phyloP scores from a whole-genome alignment of 2,329 filamentous ascomycete species.

The Xylaria polymorpha region DNA sequence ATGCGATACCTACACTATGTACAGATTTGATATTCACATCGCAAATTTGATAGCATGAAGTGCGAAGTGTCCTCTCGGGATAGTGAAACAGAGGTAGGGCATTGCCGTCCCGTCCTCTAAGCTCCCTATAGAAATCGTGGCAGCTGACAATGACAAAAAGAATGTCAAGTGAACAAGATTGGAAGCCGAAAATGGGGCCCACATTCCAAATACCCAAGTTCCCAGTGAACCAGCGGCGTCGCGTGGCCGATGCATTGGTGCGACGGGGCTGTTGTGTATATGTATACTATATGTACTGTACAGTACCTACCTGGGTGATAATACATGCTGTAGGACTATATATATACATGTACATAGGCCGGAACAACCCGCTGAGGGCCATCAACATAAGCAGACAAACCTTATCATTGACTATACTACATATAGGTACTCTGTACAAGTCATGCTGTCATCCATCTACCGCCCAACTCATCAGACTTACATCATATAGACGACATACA shows the following conservation, averaged over 20 bases:
- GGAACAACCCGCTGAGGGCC: neutral
- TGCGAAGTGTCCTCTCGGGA: slow-evolving; percentile 9
- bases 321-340: neutral
- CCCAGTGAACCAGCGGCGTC: slow-evolving; percentile 5
- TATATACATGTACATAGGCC: neutral
- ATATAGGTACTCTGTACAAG: too few species aligned
- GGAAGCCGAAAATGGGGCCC: slow-evolving; percentile 12
- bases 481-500: neutral
- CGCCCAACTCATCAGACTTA: neutral
- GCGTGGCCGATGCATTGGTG: slow-evolving; percentile 17
- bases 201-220: slow-evolving; percentile 35
- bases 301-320: too few species aligned
- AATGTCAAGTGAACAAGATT: slow-evolving; percentile 8
- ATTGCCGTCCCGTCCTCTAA: neutral
- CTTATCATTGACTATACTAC: neutral
- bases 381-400: neutral
- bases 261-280: neutral
- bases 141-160: slow-evolving; percentile 28
- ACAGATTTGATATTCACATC: slow-evolving; percentile 30
- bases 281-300: too few species aligned
- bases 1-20: neutral
- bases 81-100: slow-evolving; percentile 1
- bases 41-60: slow-evolving; percentile 25
- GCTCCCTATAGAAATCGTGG: slow-evolving; percentile 6
- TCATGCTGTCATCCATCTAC: neutral